Percentiles rank a stretch among this genome's conserved stretches.
Conservation (phyloP, 2,329 filamentous ascomycete species). For the Aspergillus jensenii region DNA sequence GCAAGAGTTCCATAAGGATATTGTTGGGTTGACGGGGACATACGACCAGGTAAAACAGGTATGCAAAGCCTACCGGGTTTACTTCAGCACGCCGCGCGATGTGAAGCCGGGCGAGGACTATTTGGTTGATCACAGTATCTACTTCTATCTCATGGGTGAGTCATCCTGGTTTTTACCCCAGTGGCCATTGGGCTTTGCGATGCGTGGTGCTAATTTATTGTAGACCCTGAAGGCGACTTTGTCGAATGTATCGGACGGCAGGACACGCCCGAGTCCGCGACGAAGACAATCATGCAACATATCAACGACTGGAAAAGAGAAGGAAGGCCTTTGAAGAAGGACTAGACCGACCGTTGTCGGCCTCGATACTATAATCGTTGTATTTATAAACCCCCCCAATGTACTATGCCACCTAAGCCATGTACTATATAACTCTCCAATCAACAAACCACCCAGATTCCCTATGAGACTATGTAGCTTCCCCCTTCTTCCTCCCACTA, state of each 20-base stretch:
- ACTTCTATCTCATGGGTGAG: constrained; percentile 94
- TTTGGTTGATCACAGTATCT: constrained; percentile 97
- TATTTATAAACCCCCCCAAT: constrained; percentile 28
- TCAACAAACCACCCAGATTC: neutral
- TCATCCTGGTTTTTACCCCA: constrained; percentile 12
- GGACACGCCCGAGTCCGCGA: constrained; percentile 83
- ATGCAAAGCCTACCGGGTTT: constrained; percentile 95
- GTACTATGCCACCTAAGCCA: neutral
- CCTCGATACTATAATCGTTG: constrained; percentile 3
- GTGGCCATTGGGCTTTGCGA: neutral
- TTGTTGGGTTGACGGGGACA: constrained; percentile 86
- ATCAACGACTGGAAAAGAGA: constrained; percentile 72
- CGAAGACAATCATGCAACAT: constrained; percentile 80
- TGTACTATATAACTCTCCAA: constrained; percentile 5
- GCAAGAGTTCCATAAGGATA: constrained; percentile 80
- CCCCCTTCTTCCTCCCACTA: constrained; percentile 35
- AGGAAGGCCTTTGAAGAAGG: constrained; percentile 52
- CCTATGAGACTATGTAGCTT: neutral
- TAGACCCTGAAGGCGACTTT: constrained; percentile 94
- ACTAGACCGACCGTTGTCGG: constrained; percentile 7
- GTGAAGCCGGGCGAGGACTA: constrained; percentile 95
- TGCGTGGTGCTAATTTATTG: neutral
- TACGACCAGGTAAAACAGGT: constrained; percentile 92
- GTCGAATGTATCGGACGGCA: constrained; percentile 95
- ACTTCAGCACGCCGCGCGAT: constrained; percentile 88